Conservation (phyloP, 225 moss, liverwort and hornwort genomes). For the Marchantia paleacea region DNA sequence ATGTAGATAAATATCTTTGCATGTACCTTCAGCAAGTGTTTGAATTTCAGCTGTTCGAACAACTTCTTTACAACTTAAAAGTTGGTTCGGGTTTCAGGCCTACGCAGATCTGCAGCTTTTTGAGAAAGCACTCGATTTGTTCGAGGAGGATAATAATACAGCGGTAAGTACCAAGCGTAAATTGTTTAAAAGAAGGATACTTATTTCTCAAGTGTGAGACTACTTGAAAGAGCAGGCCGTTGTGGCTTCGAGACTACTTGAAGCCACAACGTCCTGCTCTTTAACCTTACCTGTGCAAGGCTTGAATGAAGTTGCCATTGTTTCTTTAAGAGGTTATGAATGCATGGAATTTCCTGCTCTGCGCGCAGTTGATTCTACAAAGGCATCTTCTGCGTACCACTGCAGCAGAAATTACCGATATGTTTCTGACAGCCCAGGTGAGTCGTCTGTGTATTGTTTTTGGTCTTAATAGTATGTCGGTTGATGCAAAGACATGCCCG, state of each 20-base stretch:
- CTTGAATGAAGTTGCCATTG: neutral
- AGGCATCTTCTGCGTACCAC: conserved; percentile 87
- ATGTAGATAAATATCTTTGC: too few relatives aligned
- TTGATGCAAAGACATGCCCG: too few relatives aligned
- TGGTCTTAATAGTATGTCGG: neutral
- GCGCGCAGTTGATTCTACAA: conserved; percentile 64
- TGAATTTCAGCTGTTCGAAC: neutral
- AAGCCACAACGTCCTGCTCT: neutral
- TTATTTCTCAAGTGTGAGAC: too few relatives aligned
- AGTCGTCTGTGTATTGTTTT: neutral
- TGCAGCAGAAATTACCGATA: conserved; percentile 75
- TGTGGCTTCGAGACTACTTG: neutral
- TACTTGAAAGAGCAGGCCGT: too few relatives aligned
- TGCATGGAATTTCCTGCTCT: neutral
- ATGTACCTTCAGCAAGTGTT: too few relatives aligned
- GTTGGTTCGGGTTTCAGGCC: conserved; percentile 43
- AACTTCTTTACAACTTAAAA: neutral
- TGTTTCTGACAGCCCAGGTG: conserved; percentile 61
- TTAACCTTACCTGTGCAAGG: neutral
- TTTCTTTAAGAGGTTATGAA: neutral
- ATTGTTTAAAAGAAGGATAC: neutral
- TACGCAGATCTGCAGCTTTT: conserved; percentile 81
- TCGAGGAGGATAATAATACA: conserved; percentile 68
- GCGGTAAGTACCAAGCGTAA: conserved; percentile 46
- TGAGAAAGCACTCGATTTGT: conserved; percentile 79